Evolutionary conservation across 805 yeast species (phyloP), one percentile per base, ranked within the genome.

Genomic region (Saturnispora besseyi): DNA sequence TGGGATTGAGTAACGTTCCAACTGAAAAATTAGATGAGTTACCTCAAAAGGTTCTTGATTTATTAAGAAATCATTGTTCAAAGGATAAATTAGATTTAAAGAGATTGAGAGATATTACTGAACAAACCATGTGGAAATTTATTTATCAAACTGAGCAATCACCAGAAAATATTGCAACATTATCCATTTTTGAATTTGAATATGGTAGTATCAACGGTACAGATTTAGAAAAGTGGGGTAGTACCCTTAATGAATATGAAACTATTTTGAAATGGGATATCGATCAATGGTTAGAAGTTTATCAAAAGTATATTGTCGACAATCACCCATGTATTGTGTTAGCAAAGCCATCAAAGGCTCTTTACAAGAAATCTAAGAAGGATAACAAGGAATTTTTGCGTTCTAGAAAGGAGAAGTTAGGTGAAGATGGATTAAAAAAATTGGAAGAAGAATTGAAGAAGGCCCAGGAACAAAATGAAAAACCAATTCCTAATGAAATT

Each of bases 141-240:
- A 68, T 84, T 15, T 73, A 78, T 45, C 74, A 75, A 41, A 72
- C 82, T 34, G 95, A 86, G 64, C 79, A 77, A 52, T 76, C 79
- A 22, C 75, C 90, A 3, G 76, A 76, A 26, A 68, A 73, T 5
- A 70, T 89, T 48, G 75, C 88, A 0, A 77, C 76, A 41, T 71
- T 81, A 52, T 88, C 89, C 7, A 84, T 88, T 46, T 73, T 74
- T 36, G 95, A 87, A 58, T 91, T 88, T 63, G 61, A 88, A 9
- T 93, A 91, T 60, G 96, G 96, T 45, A 71, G 78, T 44, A 57
- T 64, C 2, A 80, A 79, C 50, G 86, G 86, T 2, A 63, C 75
- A 6, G 79, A 81, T 48, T 68, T 91, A 51, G 65, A 69, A 3
- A 63, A 65, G n/a, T 77, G 84, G 74, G 55, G 79, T 24, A 74